A percentile compares a stretch with the other conserved stretches of the same genome.
These are phyloP conservation scores for Ensete ventricosum DNA, from an alignment of 176 grass and related monocot species.

Conservation along the genomic window DNA sequence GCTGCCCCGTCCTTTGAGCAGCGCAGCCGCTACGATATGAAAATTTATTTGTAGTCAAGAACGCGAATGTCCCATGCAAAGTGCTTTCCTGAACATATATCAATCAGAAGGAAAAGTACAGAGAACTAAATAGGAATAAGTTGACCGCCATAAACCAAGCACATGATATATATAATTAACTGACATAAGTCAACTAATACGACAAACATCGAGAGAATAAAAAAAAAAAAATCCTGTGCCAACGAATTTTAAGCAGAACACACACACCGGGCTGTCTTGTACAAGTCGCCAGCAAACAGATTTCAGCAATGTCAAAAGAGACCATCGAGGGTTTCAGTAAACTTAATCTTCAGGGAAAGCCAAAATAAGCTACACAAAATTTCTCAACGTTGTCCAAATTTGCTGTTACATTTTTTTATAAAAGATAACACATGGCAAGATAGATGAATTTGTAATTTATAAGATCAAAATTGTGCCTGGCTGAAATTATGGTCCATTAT, in stretches of 20 bases:
- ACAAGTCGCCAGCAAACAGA: too few species aligned
- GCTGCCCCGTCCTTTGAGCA: not conserved
- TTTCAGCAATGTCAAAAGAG: too few species aligned
- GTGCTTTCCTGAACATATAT: slow-evolving; percentile 2
- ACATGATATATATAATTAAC: too few species aligned
- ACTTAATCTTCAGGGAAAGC: not conserved
- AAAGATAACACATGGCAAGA: not conserved
- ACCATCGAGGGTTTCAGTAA: too few species aligned
- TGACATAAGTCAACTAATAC: not conserved
- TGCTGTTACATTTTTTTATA: not conserved
- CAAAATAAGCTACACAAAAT: not conserved
- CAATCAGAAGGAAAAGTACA: not conserved
- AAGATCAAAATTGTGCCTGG: not conserved
- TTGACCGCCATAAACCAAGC: not conserved
- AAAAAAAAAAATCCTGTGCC: not conserved
- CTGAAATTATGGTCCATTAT: too few species aligned
- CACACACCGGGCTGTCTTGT: too few species aligned
- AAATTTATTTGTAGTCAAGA: not conserved
- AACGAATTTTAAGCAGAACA: not conserved
- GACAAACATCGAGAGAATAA: not conserved
- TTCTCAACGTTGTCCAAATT: not conserved
- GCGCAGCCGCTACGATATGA: not conserved
- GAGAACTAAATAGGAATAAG: not conserved
- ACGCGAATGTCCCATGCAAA: not conserved
- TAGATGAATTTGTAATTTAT: not conserved